These are phyloP conservation scores for Chrysanthemum lavandulifolium DNA, from an alignment of 129 eudicot genomes.

Conservation along the genomic window DNA sequence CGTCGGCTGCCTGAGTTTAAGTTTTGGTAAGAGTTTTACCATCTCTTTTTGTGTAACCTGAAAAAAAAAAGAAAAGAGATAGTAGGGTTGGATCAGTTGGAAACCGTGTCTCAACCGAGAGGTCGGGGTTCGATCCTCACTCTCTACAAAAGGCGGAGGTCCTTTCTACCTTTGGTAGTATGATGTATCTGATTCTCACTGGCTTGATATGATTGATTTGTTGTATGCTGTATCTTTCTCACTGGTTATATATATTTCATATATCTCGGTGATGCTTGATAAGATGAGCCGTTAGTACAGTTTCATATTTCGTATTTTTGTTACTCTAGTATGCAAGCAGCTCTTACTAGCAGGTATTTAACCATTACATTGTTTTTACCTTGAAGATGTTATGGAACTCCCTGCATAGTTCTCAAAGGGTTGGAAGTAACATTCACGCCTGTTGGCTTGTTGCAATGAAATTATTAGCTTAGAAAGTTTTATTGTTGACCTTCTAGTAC, in stretches of 20 bases:
- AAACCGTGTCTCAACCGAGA: too few relatives aligned
- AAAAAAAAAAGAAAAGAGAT: too few relatives aligned
- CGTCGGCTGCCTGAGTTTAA: constrained; percentile 92
- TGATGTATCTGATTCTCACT: constrained; percentile 12
- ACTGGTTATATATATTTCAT: constrained; percentile 10
- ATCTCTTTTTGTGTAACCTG: background rate
- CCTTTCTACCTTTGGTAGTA: too few relatives aligned
- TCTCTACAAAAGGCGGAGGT: too few relatives aligned
- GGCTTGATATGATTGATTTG: constrained; percentile 7
- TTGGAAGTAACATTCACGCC: background rate
- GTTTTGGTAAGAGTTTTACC: constrained; percentile 64
- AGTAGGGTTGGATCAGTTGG: too few relatives aligned
- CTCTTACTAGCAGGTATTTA: background rate
- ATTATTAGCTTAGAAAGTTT: constrained; percentile 4
- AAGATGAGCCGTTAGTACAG: background rate
- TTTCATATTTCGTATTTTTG: background rate
- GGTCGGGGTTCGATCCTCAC: too few relatives aligned
- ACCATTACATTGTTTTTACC: constrained; percentile 11
- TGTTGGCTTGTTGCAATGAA: background rate
- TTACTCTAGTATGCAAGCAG: constrained; percentile 1
- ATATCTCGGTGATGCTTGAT: constrained; percentile 4
- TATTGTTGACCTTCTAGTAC: background rate
- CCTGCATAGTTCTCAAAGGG: constrained; percentile 9
- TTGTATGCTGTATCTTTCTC: too few relatives aligned
- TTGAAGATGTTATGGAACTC: background rate